These are phyloP conservation scores for Plasmodium chabaudi DNA, from an alignment of 169 alveolate genomes.

Conservation along the genomic window DNA sequence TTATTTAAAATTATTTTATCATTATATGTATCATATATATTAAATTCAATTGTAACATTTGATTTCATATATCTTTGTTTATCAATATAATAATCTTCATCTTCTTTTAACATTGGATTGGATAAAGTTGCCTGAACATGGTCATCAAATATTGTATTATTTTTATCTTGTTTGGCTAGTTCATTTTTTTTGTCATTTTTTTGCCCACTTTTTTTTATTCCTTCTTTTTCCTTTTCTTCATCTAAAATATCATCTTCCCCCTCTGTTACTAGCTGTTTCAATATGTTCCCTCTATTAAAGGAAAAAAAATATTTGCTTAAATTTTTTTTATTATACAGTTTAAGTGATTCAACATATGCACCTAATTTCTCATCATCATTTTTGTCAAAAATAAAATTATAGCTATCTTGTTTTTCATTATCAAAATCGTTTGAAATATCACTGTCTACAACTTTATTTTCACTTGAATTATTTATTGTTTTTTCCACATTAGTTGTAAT, in stretches of 20 bases:
- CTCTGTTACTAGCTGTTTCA: constrained; percentile 70
- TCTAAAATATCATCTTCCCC: constrained; percentile 57
- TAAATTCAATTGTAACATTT: constrained; percentile 73
- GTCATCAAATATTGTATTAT: background rate
- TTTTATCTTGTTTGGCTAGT: background rate
- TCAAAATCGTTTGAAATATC: constrained; percentile 23
- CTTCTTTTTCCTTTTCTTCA: background rate
- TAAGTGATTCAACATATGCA: constrained; percentile 21
- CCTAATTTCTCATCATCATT: background rate
- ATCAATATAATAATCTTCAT: constrained; percentile 43
- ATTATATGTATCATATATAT: constrained; percentile 57
- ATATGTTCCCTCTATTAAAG: constrained; percentile 54
- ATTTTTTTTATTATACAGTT: constrained; percentile 68
- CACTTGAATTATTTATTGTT: background rate
- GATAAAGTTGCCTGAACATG: background rate
- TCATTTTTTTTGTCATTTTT: background rate
- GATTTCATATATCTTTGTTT: constrained; percentile 48
- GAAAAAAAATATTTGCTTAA: constrained; percentile 62
- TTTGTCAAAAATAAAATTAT: constrained; percentile 21
- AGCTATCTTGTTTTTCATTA: constrained; percentile 7
- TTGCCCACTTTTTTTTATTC: background rate
- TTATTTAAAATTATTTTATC: constrained; percentile 51
- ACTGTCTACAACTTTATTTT: constrained; percentile 11
- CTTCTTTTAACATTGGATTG: constrained; percentile 21
- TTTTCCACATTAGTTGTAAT: background rate